A percentile compares a stretch with the other conserved stretches of the same genome.
Conservation (phyloP, 768 basidiomycete species). For the Tylopilus felleus region DNA sequence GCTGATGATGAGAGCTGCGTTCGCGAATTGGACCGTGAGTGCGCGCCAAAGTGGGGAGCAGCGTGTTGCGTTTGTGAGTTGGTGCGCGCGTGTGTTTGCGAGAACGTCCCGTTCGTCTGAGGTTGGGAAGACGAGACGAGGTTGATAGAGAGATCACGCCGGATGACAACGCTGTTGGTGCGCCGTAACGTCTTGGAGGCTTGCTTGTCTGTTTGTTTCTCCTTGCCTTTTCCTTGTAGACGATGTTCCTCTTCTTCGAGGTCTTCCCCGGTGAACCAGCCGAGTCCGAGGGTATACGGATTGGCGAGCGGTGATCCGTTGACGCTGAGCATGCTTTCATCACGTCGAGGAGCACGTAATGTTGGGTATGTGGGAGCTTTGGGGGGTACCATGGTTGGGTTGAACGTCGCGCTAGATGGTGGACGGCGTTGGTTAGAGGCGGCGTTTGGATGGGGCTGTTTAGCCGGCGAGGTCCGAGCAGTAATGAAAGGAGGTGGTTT, state of each 20-base stretch:
- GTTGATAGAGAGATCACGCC: conserved; percentile 51
- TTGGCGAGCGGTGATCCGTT: conserved; percentile 84
- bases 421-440: conserved; percentile 25
- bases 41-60: conserved; percentile 14
- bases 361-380: conserved; percentile 40
- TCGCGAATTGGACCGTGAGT: conserved; percentile 44
- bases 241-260: conserved; percentile 22
- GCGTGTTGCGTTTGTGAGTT: conserved; percentile 47
- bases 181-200: conserved; percentile 29
- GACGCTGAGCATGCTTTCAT: conserved; percentile 76
- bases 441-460: conserved; percentile 27
- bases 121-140: conserved; percentile 32
- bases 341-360: conserved; percentile 63
- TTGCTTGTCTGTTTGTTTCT: conserved; percentile 13
- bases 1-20: conserved; percentile 17
- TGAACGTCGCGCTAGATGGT: conserved; percentile 69
- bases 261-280: conserved; percentile 48
- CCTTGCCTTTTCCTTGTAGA: conserved; percentile 22
- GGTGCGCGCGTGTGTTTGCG: conserved; percentile 41
- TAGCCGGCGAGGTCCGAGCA: conserved; percentile 51
- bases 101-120: conserved; percentile 11
- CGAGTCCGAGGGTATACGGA: conserved; percentile 64
- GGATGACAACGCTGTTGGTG: conserved; percentile 60
- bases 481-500: conserved; percentile 26
- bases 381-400: conserved; percentile 55